These are phyloP conservation scores for Creolimax fragrantissima DNA, from an alignment of 78 protist genomes.

Conservation along the genomic window DNA sequence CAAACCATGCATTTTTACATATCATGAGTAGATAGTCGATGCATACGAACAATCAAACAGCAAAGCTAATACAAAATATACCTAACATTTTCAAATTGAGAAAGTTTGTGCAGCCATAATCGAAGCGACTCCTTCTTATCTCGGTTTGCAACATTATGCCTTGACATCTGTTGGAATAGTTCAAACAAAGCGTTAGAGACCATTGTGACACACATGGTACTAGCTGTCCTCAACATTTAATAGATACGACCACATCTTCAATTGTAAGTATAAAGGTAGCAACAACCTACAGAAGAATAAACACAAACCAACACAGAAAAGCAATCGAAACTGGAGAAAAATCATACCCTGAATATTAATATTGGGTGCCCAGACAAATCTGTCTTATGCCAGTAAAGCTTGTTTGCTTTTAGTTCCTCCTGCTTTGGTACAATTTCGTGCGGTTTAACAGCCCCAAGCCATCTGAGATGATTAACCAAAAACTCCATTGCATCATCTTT, in stretches of 20 bases:
- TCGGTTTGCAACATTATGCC: not conserved
- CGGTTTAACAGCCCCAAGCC: not conserved
- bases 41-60: too few relatives aligned
- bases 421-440: not conserved
- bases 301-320: too few relatives aligned
- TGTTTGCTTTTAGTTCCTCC: constrained; percentile 1
- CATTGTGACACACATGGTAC: too few relatives aligned
- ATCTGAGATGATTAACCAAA: not conserved
- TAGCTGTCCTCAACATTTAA: too few relatives aligned
- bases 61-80: too few relatives aligned
- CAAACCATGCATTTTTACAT: too few relatives aligned
- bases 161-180: not conserved
- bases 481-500: not conserved
- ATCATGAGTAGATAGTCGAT: too few relatives aligned
- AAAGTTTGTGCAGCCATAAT: not conserved
- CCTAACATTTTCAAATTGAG: not conserved
- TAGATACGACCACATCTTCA: too few relatives aligned
- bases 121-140: constrained; percentile 15
- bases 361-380: constrained; percentile 14
- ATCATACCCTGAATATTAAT: not conserved
- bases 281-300: too few relatives aligned
- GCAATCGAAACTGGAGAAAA: too few relatives aligned
- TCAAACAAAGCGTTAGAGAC: not conserved
- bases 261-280: too few relatives aligned
- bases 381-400: constrained; percentile 13